A percentile compares a stretch with the other conserved stretches of the same genome.
These are phyloP conservation scores for Castanea sativa DNA, from an alignment of 306 rosid species.

Conservation along the genomic window DNA sequence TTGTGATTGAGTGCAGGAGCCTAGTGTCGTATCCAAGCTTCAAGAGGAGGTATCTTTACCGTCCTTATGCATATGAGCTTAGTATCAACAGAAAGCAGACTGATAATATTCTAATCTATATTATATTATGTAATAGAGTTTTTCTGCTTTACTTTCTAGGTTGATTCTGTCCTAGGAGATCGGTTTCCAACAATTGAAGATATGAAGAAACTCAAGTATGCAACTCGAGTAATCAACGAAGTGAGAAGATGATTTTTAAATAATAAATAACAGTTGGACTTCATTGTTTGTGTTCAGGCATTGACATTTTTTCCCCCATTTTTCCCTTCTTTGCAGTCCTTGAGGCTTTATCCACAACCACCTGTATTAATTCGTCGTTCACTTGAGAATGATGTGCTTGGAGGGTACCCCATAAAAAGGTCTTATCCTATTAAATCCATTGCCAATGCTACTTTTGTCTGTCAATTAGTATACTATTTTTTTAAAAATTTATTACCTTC, in stretches of 20 bases:
- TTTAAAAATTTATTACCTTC: neutral
- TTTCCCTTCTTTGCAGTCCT: slow-evolving; percentile 50
- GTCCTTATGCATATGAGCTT: slow-evolving; percentile 16
- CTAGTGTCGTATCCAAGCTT: slow-evolving; percentile 74
- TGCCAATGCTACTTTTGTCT: neutral
- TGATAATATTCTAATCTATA: slow-evolving; percentile 2
- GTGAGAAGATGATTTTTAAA: slow-evolving; percentile 44
- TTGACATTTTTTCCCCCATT: slow-evolving; percentile 13
- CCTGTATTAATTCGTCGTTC: slow-evolving; percentile 97
- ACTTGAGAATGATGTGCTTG: slow-evolving; percentile 69
- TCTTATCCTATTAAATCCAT: slow-evolving; percentile 23
- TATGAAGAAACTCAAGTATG: slow-evolving; percentile 85
- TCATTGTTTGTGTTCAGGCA: slow-evolving; percentile 2
- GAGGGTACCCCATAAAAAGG: slow-evolving; percentile 80
- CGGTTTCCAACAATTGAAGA: slow-evolving; percentile 86
- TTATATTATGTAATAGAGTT: slow-evolving; percentile 2
- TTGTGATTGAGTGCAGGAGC: slow-evolving; percentile 63
- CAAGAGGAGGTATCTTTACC: slow-evolving; percentile 81
- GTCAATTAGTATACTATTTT: slow-evolving; percentile 14
- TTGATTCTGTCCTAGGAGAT: slow-evolving; percentile 82
- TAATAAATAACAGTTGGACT: slow-evolving; percentile 1
- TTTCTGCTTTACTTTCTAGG: slow-evolving; percentile 41
- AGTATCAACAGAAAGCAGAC: slow-evolving; percentile 11
- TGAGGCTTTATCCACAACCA: slow-evolving; percentile 98
- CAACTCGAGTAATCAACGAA: slow-evolving; percentile 97